Percentiles rank a stretch among this genome's conserved stretches.
Conservation (phyloP, 2,329 filamentous ascomycete species). For the Domatiomyces catenatus region DNA sequence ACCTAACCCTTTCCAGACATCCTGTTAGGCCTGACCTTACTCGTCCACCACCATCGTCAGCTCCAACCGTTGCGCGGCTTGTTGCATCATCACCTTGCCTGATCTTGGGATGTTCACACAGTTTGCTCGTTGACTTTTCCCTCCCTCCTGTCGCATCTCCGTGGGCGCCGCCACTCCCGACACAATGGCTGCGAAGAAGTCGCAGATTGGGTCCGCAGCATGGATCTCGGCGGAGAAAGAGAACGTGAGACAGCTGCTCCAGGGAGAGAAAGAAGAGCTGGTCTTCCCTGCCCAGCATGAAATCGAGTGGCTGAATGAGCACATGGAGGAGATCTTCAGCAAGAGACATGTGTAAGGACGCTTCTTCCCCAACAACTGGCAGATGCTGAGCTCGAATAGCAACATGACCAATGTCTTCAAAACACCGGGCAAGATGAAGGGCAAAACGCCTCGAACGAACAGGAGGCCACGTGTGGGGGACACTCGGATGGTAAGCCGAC, state of each 20-base stretch:
- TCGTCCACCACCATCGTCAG: neutral
- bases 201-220: slow-evolving; percentile 47
- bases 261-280: slow-evolving; percentile 82
- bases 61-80: neutral
- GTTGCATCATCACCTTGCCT: neutral
- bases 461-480: slow-evolving; percentile 30
- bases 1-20: neutral
- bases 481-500: slow-evolving; percentile 27
- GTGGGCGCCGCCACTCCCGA: neutral
- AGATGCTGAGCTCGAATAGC: slow-evolving; percentile 32
- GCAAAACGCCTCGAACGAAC: slow-evolving; percentile 33
- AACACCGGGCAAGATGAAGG: slow-evolving; percentile 34
- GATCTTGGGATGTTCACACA: neutral
- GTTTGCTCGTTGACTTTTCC: neutral
- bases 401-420: slow-evolving; percentile 95
- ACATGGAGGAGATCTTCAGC: slow-evolving; percentile 89
- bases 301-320: slow-evolving; percentile 95
- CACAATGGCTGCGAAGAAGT: neutral
- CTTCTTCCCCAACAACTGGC: slow-evolving; percentile 16
- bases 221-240: slow-evolving; percentile 79
- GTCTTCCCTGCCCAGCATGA: slow-evolving; percentile 84
- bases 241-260: slow-evolving; percentile 58
- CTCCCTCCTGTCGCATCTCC: neutral
- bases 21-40: neutral
- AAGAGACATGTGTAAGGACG: slow-evolving; percentile 62